Evolutionary conservation across 768 basidiomycete genomes (phyloP).

Genomic region (Podaxis pistillaris): DNA sequence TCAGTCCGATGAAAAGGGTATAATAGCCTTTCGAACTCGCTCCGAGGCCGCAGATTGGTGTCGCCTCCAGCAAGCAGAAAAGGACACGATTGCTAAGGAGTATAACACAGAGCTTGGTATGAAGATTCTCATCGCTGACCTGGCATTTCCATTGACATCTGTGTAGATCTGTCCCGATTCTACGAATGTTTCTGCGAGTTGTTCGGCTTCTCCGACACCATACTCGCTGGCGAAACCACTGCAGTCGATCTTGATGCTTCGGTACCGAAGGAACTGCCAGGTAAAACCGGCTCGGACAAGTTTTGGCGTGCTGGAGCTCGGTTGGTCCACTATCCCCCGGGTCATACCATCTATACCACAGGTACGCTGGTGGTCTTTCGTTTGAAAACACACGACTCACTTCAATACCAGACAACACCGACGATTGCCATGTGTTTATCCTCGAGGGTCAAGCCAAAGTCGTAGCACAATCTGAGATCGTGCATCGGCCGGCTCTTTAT

Average conservation of each 20-base stretch:
- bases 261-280: not conserved
- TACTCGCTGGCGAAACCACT: not conserved
- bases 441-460: slow-evolving; percentile 1
- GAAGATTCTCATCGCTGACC: not conserved
- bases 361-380: not conserved
- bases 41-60: not conserved
- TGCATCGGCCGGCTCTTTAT: not conserved
- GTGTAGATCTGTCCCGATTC: not conserved
- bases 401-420: not conserved
- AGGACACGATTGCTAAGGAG: not conserved
- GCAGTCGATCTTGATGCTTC: not conserved
- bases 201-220: not conserved
- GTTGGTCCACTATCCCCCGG: slow-evolving; percentile 4
- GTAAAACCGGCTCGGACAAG: not conserved
- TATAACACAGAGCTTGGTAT: not conserved
- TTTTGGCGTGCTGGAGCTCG: not conserved
- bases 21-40: not conserved
- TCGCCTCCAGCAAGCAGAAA: not conserved
- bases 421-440: not conserved
- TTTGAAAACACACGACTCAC: not conserved
- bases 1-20: not conserved
- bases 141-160: not conserved
- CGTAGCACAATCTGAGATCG: not conserved
- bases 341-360: not conserved
- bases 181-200: not conserved